A percentile compares a stretch with the other conserved stretches of the same genome.
phyloP scores from a whole-genome alignment of 768 basidiomycete genomes.

The Sporobolomyces roseus region DNA sequence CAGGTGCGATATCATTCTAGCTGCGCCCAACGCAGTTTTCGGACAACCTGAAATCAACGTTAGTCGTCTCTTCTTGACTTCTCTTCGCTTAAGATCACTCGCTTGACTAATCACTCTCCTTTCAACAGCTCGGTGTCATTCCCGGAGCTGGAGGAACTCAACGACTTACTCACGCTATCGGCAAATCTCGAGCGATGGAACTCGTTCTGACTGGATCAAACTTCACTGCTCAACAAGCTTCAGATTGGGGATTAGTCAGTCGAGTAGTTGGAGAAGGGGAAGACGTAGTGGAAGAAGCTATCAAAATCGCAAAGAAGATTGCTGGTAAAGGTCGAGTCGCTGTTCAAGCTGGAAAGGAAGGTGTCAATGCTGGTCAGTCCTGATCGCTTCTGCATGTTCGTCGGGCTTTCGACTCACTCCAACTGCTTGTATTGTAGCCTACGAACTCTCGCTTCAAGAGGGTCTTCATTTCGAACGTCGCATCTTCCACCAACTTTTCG shows the following conservation, averaged over 20 bases:
- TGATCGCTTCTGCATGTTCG: not conserved
- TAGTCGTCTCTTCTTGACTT: not conserved
- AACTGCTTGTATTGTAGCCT: constrained; percentile 55
- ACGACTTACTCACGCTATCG: constrained; percentile 75
- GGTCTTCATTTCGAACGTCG: constrained; percentile 82
- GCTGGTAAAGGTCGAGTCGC: constrained; percentile 77
- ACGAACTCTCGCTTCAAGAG: constrained; percentile 72
- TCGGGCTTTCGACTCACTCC: not conserved
- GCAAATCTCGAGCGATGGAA: constrained; percentile 94
- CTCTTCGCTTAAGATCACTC: too few relatives aligned
- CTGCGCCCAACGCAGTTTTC: constrained; percentile 82
- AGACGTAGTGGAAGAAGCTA: constrained; percentile 77
- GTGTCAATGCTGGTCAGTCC: constrained; percentile 73
- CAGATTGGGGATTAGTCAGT: constrained; percentile 80
- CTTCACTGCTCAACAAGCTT: constrained; percentile 75
- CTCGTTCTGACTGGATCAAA: constrained; percentile 81
- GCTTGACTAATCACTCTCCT: not conserved
- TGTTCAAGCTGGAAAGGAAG: constrained; percentile 83
- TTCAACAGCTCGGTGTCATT: constrained; percentile 81
- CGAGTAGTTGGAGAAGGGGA: constrained; percentile 72
- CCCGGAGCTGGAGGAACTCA: constrained; percentile 94
- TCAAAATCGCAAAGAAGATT: constrained; percentile 71
- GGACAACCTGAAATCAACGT: constrained; percentile 91
- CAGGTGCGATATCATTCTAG: constrained; percentile 80
- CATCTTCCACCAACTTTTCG: constrained; percentile 85